These are phyloP conservation scores for Pestalotiopsis sp. DNA, from an alignment of 2,329 filamentous ascomycete genomes.

Conservation along the genomic window DNA sequence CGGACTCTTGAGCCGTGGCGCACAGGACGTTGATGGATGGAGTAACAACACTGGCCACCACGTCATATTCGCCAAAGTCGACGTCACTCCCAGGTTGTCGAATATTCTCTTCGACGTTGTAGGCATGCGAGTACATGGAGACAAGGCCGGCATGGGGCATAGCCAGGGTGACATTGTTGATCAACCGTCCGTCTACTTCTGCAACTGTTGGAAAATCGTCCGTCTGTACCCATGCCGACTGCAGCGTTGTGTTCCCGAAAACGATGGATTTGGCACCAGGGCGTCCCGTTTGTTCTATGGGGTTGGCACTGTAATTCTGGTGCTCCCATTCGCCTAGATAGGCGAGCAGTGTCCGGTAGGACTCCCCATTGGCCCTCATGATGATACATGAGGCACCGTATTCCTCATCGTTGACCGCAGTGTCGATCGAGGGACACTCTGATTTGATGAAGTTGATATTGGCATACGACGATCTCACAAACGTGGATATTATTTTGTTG, in stretches of 20 bases:
- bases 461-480: neutral
- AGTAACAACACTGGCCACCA: neutral
- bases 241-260: neutral
- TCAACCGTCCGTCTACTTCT: constrained; percentile 1
- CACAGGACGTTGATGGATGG: constrained; percentile 8
- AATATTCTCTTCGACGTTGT: neutral
- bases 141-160: constrained; percentile 8
- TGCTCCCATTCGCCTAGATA: neutral
- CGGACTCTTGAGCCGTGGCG: neutral
- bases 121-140: neutral
- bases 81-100: neutral
- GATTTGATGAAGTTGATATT: constrained; percentile 1
- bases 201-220: neutral
- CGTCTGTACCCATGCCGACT: neutral
- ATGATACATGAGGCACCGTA: neutral
- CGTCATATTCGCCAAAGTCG: neutral
- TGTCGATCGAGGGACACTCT: neutral
- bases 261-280: neutral
- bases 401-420: neutral
- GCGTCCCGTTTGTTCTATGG: neutral
- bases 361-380: neutral
- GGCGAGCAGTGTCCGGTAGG: neutral
- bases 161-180: constrained; percentile 10
- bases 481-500: neutral
- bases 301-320: no score